Evolutionary conservation across 2,329 filamentous ascomycete species (phyloP), one percentile per base, ranked within the genome.

Genomic region (Alternaria conjuncta): DNA sequence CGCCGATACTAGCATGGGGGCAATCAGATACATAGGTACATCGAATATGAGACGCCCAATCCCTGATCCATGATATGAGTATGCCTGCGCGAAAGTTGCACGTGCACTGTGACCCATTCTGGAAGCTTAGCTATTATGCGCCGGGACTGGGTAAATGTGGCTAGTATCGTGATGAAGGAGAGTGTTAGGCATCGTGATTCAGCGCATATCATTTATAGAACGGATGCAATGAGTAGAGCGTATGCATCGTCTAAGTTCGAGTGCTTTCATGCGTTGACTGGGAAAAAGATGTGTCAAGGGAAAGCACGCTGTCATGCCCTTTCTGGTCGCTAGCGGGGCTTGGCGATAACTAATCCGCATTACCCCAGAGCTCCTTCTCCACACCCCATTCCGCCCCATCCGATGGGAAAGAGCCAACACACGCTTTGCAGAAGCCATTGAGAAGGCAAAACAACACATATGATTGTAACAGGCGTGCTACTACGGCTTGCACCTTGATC

Each of bases 341-440:
- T 59, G 60, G 60, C 60, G 57, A 43, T 13, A 26, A 49, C 41
- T 49, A 58, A 51, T 59, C 55, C 55, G 55, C 60, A 59, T 59
- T 62, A 62, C 60, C 60, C 60, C 60, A 62, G 60, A 59, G 15
- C 47, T 51, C 47, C 47, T 54, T 62, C 60, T 62, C 55, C 60
- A 59, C 60, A 59, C 60, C 49, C 60, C 60, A 49, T 43, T 7
- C 41, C 47, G 41, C 28, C 46, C 28, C 28, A 43, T 46, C 28
- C 23, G 36, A 54, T 9, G 9, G 12, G 43, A 13, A 18, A 30
- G 12, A 18, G 6, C 15, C 26, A 53, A 32, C 20, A 30, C 23
- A 23, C 30, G 5, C n/a, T 13, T 6, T 12, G n/a, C 36, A 10
- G 6, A 11, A 36, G 7, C 51, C 15, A 28, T 18, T 6, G 3